A percentile compares a stretch with the other conserved stretches of the same genome.
These are phyloP conservation scores for Pythium coloratum DNA, from an alignment of 352 stramenopile genomes.

Conservation along the genomic window DNA sequence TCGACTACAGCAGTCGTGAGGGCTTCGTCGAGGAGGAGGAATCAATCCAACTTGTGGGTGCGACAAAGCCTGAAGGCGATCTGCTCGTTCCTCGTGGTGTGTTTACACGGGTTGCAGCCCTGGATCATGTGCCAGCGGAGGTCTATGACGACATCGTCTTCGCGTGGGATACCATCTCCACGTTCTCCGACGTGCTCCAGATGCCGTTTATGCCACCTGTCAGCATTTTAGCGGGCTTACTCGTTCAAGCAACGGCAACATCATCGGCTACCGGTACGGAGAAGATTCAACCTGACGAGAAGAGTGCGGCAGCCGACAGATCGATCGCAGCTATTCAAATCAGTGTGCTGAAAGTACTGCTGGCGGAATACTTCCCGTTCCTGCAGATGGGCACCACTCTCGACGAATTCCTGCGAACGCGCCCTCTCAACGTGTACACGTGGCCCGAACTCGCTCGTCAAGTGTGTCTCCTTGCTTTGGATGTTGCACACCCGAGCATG, in stretches of 20 bases:
- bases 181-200: constrained; percentile 66
- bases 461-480: constrained; percentile 72
- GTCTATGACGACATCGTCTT: constrained; percentile 63
- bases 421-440: constrained; percentile 73
- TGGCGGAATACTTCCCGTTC: constrained; percentile 67
- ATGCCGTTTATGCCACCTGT: constrained; percentile 54
- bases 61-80: not conserved
- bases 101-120: constrained; percentile 35
- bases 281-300: constrained; percentile 39
- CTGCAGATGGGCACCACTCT: constrained; percentile 69
- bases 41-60: not conserved
- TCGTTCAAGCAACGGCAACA: constrained; percentile 37
- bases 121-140: constrained; percentile 43
- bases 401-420: constrained; percentile 71
- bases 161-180: constrained; percentile 76
- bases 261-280: constrained; percentile 27
- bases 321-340: constrained; percentile 58
- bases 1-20: constrained; percentile 29
- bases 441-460: constrained; percentile 82
- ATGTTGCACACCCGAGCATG: constrained; percentile 61
- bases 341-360: constrained; percentile 47
- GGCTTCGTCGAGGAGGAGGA: not conserved
- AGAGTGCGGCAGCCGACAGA: constrained; percentile 39
- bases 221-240: constrained; percentile 46
- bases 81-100: constrained; percentile 35